Evolutionary conservation across 2,329 filamentous ascomycete genomes (phyloP).

Genomic region (Fusarium beomiforme): DNA sequence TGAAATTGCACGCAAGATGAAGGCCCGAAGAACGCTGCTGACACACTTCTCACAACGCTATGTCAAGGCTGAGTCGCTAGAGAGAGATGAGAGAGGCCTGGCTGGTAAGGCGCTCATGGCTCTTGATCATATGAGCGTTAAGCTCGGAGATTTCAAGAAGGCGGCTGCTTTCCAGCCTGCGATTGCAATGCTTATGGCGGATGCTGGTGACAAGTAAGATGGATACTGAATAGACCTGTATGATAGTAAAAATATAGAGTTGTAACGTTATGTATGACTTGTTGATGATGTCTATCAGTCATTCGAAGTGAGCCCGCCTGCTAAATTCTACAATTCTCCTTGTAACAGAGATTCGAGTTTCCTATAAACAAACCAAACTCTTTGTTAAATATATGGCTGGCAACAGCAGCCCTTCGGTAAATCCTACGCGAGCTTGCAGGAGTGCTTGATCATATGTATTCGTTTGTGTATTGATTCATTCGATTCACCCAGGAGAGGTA

Average conservation of each 20-base stretch:
- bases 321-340: not conserved
- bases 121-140: slow-evolving; percentile 82
- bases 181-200: slow-evolving; percentile 35
- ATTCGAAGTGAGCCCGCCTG: not conserved
- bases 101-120: slow-evolving; percentile 69
- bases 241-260: not conserved
- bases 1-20: slow-evolving; percentile 79
- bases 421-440: too few species aligned
- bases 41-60: slow-evolving; percentile 98
- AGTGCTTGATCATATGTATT: too few species aligned
- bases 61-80: slow-evolving; percentile 66
- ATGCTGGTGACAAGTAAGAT: slow-evolving; percentile 21
- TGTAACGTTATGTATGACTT: not conserved
- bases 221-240: not conserved
- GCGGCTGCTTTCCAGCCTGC: slow-evolving; percentile 56
- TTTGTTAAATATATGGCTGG: too few species aligned
- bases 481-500: too few species aligned
- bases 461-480: too few species aligned
- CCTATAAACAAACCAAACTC: accelerated
- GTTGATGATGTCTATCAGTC: not conserved
- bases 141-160: slow-evolving; percentile 74
- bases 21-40: slow-evolving; percentile 80
- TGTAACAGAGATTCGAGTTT: not conserved
- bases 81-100: slow-evolving; percentile 47
- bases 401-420: too few species aligned